Percentiles rank a stretch among this genome's conserved stretches.
phyloP scores from a whole-genome alignment of 1,139 yeast species.

The Yamadazyma siamensis region DNA sequence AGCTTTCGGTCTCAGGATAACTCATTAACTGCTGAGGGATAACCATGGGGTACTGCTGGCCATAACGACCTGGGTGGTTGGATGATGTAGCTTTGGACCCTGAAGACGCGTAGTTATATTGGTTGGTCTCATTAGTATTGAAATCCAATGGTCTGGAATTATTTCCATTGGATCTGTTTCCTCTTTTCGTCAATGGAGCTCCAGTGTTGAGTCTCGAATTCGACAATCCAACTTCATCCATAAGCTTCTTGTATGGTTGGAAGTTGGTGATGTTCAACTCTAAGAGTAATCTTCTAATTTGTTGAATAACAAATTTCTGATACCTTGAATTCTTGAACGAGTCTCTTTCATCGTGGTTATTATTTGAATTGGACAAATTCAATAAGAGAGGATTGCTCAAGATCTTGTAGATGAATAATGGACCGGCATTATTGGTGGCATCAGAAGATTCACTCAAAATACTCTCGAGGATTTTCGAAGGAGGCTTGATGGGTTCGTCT shows the following conservation, averaged over 20 bases:
- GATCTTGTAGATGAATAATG: conserved; percentile 79
- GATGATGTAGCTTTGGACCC: background rate
- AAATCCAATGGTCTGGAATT: too few relatives aligned
- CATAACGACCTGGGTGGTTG: background rate
- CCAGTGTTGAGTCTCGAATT: conserved; percentile 33
- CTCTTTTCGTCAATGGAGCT: conserved; percentile 20
- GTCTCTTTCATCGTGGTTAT: conserved; percentile 17
- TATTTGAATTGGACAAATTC: conserved; percentile 25
- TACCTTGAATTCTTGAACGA: conserved; percentile 33
- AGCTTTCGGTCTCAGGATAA: conserved; percentile 1
- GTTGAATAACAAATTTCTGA: conserved; percentile 55
- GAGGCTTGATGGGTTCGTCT: conserved; percentile 18
- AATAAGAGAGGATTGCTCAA: conserved; percentile 61
- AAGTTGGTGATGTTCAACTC: conserved; percentile 53
- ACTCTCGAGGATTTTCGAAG: conserved; percentile 33
- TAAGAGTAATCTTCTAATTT: conserved; percentile 58
- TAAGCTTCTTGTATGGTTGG: conserved; percentile 79
- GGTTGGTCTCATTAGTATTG: background rate
- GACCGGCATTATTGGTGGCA: conserved; percentile 65
- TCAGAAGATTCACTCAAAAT: conserved; percentile 52
- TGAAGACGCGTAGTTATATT: background rate
- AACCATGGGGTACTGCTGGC: conserved; percentile 4
- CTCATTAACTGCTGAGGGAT: conserved; percentile 6
- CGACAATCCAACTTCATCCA: conserved; percentile 87
- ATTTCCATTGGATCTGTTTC: background rate